phyloP scores from a whole-genome alignment of 176 grass and related monocot species.

The Areca catechu region DNA sequence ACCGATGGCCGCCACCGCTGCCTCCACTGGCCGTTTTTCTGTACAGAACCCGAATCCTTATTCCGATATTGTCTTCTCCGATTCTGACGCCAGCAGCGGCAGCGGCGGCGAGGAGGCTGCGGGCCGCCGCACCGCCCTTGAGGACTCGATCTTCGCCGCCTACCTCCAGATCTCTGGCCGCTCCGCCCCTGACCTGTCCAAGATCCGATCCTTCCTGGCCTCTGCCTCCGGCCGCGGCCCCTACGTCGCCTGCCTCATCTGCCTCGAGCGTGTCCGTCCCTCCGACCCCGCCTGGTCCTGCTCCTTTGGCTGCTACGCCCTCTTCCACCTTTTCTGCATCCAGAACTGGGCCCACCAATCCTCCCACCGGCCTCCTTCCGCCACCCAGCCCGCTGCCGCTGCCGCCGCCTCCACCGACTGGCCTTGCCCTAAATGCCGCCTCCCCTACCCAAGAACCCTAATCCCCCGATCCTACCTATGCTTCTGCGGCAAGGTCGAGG shows the following conservation, averaged over 20 bases:
- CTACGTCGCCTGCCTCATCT: conserved; percentile 66
- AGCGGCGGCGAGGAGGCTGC: conserved; percentile 26
- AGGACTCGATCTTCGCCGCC: conserved; percentile 40
- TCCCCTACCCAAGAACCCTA: conserved; percentile 50
- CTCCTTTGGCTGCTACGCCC: conserved; percentile 59
- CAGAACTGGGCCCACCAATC: conserved; percentile 86
- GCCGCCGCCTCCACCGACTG: conserved; percentile 31
- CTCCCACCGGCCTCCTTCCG: conserved; percentile 22
- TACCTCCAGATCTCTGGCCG: conserved; percentile 49
- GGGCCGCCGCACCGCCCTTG: conserved; percentile 15
- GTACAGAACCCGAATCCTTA: neutral
- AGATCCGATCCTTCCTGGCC: conserved; percentile 75
- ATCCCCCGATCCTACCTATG: conserved; percentile 64
- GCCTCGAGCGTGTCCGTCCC: conserved; percentile 65
- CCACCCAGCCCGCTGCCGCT: conserved; percentile 12
- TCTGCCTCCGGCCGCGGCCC: conserved; percentile 60
- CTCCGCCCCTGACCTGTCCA: conserved; percentile 47
- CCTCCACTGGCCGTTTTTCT: neutral
- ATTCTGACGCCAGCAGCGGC: conserved; percentile 17
- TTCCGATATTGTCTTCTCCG: conserved; percentile 28
- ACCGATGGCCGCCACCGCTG: neutral
- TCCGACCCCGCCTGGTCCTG: conserved; percentile 76
- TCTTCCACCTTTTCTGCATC: conserved; percentile 89
- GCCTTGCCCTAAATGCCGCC: conserved; percentile 92
- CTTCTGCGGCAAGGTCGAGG: conserved; percentile 65